phyloP scores from a whole-genome alignment of 1,284 basidiomycete genomes.

The Hemileia vastatrix region DNA sequence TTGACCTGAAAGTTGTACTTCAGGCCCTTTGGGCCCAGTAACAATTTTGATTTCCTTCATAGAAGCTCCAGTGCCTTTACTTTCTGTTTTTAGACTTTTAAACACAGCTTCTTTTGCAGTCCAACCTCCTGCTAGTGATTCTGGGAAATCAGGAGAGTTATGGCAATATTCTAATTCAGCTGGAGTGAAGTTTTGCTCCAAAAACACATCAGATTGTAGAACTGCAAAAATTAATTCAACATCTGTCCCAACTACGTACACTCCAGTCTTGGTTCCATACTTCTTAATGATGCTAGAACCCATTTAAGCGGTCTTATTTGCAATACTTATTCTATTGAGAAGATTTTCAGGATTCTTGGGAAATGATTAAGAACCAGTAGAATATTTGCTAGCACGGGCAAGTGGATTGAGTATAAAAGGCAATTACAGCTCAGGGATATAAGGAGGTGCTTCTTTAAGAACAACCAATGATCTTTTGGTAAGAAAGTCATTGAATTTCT shows the following conservation, averaged over 20 bases:
- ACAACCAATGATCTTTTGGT: conserved; percentile 56
- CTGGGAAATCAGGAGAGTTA: conserved; percentile 70
- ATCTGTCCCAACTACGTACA: conserved; percentile 37
- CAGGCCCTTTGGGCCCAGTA: conserved; percentile 48
- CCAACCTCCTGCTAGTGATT: conserved; percentile 95
- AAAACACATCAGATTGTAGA: conserved; percentile 69
- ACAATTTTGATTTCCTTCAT: conserved; percentile 97
- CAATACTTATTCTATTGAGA: conserved; percentile 19
- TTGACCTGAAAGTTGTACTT: conserved; percentile 61
- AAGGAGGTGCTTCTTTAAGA: conserved; percentile 92
- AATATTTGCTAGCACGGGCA: conserved; percentile 70
- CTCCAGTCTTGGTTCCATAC: conserved; percentile 29
- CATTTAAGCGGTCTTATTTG: conserved; percentile 52
- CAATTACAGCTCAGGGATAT: conserved; percentile 73
- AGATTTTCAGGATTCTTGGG: conserved; percentile 52
- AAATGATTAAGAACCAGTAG: conserved; percentile 68
- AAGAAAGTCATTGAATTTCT: conserved; percentile 57
- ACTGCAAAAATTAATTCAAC: conserved; percentile 80
- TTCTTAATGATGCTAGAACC: conserved; percentile 58
- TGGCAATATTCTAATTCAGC: conserved; percentile 78
- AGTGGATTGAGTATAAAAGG: conserved; percentile 85
- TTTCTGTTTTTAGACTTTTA: conserved; percentile 86
- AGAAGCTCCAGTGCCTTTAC: conserved; percentile 79
- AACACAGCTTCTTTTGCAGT: conserved; percentile 96
- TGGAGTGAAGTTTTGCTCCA: conserved; percentile 84